Base-by-base conservation (phyloP, 2,329 filamentous ascomycete species). In the Leptosphaerulina australis region DNA sequence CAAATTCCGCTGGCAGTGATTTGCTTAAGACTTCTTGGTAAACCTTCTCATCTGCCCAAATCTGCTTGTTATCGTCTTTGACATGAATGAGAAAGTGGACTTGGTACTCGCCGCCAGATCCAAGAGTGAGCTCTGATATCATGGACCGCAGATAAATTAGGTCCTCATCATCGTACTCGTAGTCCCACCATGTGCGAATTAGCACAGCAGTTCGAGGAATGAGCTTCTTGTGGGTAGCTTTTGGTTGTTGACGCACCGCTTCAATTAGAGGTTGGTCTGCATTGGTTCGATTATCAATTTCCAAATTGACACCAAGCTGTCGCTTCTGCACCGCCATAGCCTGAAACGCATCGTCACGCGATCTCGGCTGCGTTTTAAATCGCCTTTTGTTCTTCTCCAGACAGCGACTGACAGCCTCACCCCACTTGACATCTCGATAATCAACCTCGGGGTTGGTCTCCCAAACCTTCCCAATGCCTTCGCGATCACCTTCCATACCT, bases 11-110 rank as follows among this genome's bases (percentile, higher is more conserved):
- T 1, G 79, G 79, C 0, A 81, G 68, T 3, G 77, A 68, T 3
- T 75, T 71, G 46, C 75, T 70, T 3, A 81, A 81, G 72, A 93
- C 83, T 12, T 82, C 79, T 60, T 91, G 82, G 50, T 91, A 90
- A 0, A 85, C 87, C 24, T 82, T 80, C 14, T 88, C 83, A 63
- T 94, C 90, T 0, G 89, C 84, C 88, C 88, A 96, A 59, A 96
- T 90, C 34, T 88, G 88, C 31, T 86, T 76, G 63, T 88, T 84
- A 60, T 88, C 82, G 69, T 95, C 88, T 63, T 90, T 90, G 58
- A 95, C 89, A 60, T 96, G 90, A 29, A 96, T 81, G 26, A 96
- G 78, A 67, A 96, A 91, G 70, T 94, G 90, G 3, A 96, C 80
- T 4, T 83, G 81, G 63, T 94, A 96, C 69, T 96, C 90, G 36